phyloP scores from a whole-genome alignment of 192 early-diverging fungal genomes.

The Coemansia javaensis region DNA sequence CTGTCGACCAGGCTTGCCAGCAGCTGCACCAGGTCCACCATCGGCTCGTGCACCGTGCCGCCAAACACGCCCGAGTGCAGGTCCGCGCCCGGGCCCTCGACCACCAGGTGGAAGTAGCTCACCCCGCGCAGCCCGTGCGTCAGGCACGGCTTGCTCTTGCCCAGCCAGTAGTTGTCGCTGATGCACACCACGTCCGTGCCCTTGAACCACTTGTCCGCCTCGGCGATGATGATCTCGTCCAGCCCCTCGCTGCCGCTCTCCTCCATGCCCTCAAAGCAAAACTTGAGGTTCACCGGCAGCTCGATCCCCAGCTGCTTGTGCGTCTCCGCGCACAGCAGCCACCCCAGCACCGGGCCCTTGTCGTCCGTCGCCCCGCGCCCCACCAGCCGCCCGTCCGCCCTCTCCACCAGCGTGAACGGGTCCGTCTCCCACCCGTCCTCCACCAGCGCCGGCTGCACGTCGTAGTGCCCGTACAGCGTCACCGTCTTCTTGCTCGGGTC shows the following conservation, averaged over 20 bases:
- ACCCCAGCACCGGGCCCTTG: constrained; percentile 96
- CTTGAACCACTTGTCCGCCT: constrained; percentile 86
- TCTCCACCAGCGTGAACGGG: constrained; percentile 85
- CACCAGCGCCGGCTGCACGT: constrained; percentile 89
- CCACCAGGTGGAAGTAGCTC: constrained; percentile 59
- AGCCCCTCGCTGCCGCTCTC: constrained; percentile 89
- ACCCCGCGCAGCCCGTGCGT: constrained; percentile 92
- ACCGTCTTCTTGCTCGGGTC: constrained; percentile 93
- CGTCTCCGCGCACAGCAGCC: constrained; percentile 93
- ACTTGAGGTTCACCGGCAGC: constrained; percentile 91
- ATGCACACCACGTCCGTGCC: constrained; percentile 95
- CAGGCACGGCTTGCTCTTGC: constrained; percentile 92
- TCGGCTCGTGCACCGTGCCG: constrained; percentile 93
- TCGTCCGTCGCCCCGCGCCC: constrained; percentile 95
- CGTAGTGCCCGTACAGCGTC: constrained; percentile 96
- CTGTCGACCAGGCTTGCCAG: constrained; percentile 79
- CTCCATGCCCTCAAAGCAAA: constrained; percentile 97
- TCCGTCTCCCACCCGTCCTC: constrained; percentile 89
- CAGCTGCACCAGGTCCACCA: constrained; percentile 87
- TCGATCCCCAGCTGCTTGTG: constrained; percentile 88
- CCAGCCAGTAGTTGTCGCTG: constrained; percentile 98
- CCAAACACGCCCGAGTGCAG: constrained; percentile 97
- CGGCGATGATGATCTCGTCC: constrained; percentile 78
- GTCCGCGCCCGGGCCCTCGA: constrained; percentile 83
- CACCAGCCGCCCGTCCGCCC: constrained; percentile 73